Percentiles rank a stretch among this genome's conserved stretches.
Evolutionary conservation across 2,329 filamentous ascomycete genomes (phyloP).

Genomic region (Stromatinia cepivora): DNA sequence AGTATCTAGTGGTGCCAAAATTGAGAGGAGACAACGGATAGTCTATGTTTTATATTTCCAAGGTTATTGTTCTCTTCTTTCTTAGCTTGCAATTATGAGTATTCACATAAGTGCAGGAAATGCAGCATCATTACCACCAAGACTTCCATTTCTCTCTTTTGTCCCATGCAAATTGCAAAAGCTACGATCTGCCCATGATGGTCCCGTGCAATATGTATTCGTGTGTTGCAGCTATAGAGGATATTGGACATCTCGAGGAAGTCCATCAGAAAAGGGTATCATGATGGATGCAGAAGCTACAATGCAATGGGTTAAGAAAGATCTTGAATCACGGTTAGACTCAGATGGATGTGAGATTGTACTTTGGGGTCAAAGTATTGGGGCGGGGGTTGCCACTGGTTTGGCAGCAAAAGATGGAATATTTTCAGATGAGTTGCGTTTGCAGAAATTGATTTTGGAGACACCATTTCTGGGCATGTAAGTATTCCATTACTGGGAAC

Average conservation of each 20-base stretch:
- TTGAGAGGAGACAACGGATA: not conserved
- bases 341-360: conserved; percentile 45
- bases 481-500: not conserved
- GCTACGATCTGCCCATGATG: conserved; percentile 20
- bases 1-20: conserved; percentile 24
- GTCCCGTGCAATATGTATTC: conserved; percentile 47
- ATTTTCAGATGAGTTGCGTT: conserved; percentile 26
- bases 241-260: conserved; percentile 75
- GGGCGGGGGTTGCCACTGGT: conserved; percentile 68
- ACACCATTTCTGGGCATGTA: conserved; percentile 70
- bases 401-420: conserved; percentile 32
- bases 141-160: conserved; percentile 57
- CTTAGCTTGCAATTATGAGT: conserved; percentile 21
- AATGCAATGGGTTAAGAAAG: conserved; percentile 58
- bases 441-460: conserved; percentile 63
- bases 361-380: conserved; percentile 78
- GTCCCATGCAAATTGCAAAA: conserved; percentile 50
- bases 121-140: conserved; percentile 57
- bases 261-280: conserved; percentile 69
- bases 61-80: conserved; percentile 44
- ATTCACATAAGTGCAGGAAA: conserved; percentile 50
- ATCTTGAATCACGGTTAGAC: conserved; percentile 38
- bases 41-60: conserved; percentile 60
- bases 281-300: conserved; percentile 66
- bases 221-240: conserved; percentile 54